phyloP scores from a whole-genome alignment of 1,284 basidiomycete species.

The Rhodotorula sp. region DNA sequence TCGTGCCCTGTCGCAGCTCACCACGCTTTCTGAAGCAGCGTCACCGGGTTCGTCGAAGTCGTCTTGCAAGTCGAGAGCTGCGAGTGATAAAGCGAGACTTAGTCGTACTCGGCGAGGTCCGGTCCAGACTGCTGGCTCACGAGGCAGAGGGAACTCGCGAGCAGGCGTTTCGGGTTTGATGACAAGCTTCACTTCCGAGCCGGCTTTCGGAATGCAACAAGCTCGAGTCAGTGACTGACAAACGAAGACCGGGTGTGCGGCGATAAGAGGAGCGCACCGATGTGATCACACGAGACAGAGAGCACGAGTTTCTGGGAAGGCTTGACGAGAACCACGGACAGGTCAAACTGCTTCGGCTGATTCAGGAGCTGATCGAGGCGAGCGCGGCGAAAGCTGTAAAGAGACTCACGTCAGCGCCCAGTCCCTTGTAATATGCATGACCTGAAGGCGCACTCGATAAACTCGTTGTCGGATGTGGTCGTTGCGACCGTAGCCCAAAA shows the following conservation, averaged over 20 bases:
- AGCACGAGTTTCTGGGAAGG: slow-evolving; percentile 45
- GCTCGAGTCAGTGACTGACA: slow-evolving; percentile 8
- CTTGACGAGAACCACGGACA: slow-evolving; percentile 44
- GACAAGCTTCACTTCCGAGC: slow-evolving; percentile 23
- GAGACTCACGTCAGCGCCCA: neutral
- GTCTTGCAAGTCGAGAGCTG: slow-evolving; percentile 8
- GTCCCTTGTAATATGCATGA: neutral
- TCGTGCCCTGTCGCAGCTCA: too few relatives aligned
- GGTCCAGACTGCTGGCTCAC: neutral
- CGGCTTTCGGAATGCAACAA: slow-evolving; percentile 22
- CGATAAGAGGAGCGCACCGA: slow-evolving; percentile 26
- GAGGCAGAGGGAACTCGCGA: slow-evolving; percentile 23
- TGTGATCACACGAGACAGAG: slow-evolving; percentile 26
- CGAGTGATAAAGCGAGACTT: too few relatives aligned
- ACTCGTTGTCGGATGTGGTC: slow-evolving; percentile 32
- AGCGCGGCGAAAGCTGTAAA: slow-evolving; percentile 30
- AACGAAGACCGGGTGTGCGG: slow-evolving; percentile 32
- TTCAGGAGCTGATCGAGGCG: slow-evolving; percentile 27
- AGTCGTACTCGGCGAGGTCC: too few relatives aligned
- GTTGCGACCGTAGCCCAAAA: slow-evolving; percentile 23
- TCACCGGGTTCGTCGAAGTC: neutral
- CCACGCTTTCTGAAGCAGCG: too few relatives aligned
- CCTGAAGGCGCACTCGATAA: slow-evolving; percentile 18
- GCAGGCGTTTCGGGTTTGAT: slow-evolving; percentile 23
- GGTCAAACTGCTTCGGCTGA: slow-evolving; percentile 36